A percentile compares a stretch with the other conserved stretches of the same genome.
phyloP scores from a whole-genome alignment of 176 grass and related monocot species.

The Oryza meridionalis region DNA sequence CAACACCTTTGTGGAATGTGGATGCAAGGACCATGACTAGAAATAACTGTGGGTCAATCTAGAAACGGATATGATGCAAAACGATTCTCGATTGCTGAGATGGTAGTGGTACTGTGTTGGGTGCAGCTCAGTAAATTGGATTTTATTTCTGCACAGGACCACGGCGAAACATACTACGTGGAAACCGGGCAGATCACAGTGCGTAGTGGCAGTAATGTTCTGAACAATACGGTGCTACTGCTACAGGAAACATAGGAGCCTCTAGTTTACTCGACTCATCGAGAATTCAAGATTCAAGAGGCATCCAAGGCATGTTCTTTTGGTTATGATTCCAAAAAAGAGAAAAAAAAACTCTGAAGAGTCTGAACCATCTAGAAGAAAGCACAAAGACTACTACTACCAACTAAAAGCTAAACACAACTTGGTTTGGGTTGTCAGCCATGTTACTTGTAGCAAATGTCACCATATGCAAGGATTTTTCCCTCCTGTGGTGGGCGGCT shows the following conservation, averaged over 20 bases:
- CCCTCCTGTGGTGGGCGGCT: background rate
- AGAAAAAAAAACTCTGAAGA: slow-evolving; percentile 6
- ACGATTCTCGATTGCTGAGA: background rate
- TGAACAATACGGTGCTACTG: slow-evolving; percentile 7
- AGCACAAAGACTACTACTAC: background rate
- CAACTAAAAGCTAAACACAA: slow-evolving; percentile 8
- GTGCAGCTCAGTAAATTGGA: background rate
- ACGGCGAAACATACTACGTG: slow-evolving; percentile 22
- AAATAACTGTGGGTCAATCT: background rate
- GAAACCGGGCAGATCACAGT: background rate
- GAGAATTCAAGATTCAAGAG: slow-evolving; percentile 12
- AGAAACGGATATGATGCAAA: background rate
- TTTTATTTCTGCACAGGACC: slow-evolving; percentile 27
- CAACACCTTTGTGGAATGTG: background rate
- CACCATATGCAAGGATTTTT: slow-evolving; percentile 11
- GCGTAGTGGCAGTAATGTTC: background rate
- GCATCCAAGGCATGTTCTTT: slow-evolving; percentile 1
- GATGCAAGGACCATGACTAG: background rate
- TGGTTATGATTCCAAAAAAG: background rate
- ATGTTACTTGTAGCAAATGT: slow-evolving; percentile 34
- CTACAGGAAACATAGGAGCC: background rate
- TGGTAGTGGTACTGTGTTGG: background rate
- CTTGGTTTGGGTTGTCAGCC: slow-evolving; percentile 28
- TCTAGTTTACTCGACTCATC: slow-evolving; percentile 8
- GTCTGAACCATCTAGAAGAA: background rate